A percentile compares a stretch with the other conserved stretches of the same genome.
phyloP scores from a whole-genome alignment of 495 filamentous ascomycete species.

The Aspergillus bridgeri region DNA sequence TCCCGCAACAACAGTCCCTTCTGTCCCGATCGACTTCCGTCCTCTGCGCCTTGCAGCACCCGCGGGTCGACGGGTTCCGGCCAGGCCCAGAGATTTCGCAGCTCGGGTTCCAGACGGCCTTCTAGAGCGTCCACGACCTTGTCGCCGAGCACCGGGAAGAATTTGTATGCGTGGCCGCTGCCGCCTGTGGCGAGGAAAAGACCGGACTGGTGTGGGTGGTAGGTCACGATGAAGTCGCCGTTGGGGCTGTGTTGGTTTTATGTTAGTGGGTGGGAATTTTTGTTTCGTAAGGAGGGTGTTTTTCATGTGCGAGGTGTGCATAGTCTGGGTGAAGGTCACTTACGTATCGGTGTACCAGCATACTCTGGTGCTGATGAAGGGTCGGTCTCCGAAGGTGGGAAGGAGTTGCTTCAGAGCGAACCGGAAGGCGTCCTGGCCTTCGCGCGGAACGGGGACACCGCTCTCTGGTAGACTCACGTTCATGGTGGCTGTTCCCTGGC shows the following conservation, averaged over 20 bases:
- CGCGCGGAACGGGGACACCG: slow-evolving; percentile 47
- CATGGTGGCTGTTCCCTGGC: slow-evolving; percentile 28
- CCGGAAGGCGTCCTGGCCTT: slow-evolving; percentile 61
- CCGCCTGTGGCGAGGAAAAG: slow-evolving; percentile 83
- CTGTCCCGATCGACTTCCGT: slow-evolving; percentile 40
- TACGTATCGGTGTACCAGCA: slow-evolving; percentile 90
- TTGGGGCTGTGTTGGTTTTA: slow-evolving; percentile 41
- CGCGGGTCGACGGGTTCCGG: slow-evolving; percentile 28
- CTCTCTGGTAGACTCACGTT: slow-evolving; percentile 38
- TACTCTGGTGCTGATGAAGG: slow-evolving; percentile 66
- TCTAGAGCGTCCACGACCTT: slow-evolving; percentile 67
- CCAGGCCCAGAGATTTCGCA: slow-evolving; percentile 70
- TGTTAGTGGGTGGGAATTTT: too few species aligned
- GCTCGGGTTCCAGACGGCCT: slow-evolving; percentile 51
- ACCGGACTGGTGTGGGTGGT: slow-evolving; percentile 62
- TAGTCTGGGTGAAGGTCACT: slow-evolving; percentile 13
- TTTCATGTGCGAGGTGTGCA: too few species aligned
- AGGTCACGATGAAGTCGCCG: slow-evolving; percentile 76
- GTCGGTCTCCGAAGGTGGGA: slow-evolving; percentile 58
- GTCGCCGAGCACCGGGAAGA: slow-evolving; percentile 80
- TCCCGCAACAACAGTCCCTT: slow-evolving; percentile 33
- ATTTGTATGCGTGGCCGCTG: slow-evolving; percentile 86
- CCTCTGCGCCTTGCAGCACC: slow-evolving; percentile 52
- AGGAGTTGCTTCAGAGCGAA: slow-evolving; percentile 58
- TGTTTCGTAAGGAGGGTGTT: too few species aligned